Evolutionary conservation across 768 basidiomycete genomes (phyloP).

Genomic region (Dioszegia crocea): DNA sequence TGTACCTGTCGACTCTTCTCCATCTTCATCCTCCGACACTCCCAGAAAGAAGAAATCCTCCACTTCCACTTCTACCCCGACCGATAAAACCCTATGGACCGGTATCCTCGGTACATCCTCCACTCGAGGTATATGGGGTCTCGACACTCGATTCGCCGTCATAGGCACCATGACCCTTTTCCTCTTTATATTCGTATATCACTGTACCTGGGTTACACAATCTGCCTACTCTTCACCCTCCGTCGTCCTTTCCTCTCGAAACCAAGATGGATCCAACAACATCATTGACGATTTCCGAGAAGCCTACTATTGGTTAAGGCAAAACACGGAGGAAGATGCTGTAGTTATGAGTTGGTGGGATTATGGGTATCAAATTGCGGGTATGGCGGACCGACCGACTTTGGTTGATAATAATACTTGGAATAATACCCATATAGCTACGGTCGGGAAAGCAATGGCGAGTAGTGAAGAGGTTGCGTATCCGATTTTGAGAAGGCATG

Average conservation of each 20-base stretch:
- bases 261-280: conserved; percentile 78
- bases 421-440: conserved; percentile 99
- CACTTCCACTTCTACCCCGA: conserved; percentile 44
- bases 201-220: conserved; percentile 95
- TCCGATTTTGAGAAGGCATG: conserved; percentile 89
- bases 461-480: conserved; percentile 91
- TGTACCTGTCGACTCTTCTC: conserved; percentile 57
- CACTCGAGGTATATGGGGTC: conserved; percentile 66
- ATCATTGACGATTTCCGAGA: conserved; percentile 99
- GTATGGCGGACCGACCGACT: conserved; percentile 94
- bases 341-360: conserved; percentile 99
- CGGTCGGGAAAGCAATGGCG: conserved; percentile 98
- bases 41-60: conserved; percentile 52
- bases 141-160: conserved; percentile 75
- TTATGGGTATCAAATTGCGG: conserved; percentile 98
- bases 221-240: conserved; percentile 95
- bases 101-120: conserved; percentile 18
- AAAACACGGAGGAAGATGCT: conserved; percentile 86
- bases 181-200: conserved; percentile 84
- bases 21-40: conserved; percentile 45
- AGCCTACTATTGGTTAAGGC: conserved; percentile 96
- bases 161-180: conserved; percentile 69
- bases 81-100: conserved; percentile 52
- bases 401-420: conserved; percentile 99
- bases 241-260: conserved; percentile 79